Base-by-base conservation (phyloP, 257 asterid genomes). In the Nyctanthes arbortristis region DNA sequence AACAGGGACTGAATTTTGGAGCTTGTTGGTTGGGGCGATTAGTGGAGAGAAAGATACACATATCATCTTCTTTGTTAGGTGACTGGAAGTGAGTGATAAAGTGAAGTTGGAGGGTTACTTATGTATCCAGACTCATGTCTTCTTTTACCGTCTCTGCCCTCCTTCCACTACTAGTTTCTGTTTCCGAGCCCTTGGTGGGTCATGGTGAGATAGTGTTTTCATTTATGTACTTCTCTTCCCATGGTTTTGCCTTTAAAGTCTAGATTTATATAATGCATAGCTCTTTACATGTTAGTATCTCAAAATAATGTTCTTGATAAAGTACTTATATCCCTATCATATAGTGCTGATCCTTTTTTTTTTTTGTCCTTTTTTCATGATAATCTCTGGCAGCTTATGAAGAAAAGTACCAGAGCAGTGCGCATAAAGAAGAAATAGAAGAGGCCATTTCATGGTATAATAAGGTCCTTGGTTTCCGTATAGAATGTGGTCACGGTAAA, bases 391-490 rank as follows among this genome's bases (percentile, higher is more conserved):
- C 73, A 32, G 78, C 81, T 66, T 79, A 72, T 78, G 78, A 84
- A 67, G 89, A 82, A 70, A 86, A 86, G 84, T 77, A 66, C 16
- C 74, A 78, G 77, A 85, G 75, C 66, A 67, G 49, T 66, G 86
- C 82, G 68, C 89, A 79, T 71, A 80, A 56, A 34, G 82, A 81
- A 67, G 96, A 89, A 73, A 80, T 78, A 63, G 93, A 94, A 74
- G 97, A 86, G 77, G 99, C 92, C 34, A 81, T 91, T 36, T 87
- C 84, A 47, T 94, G 99, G 99, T 94, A 91, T 72, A 85, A 87
- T 76, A 86, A 66, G 80, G 85, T 84, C 75, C 97, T 94, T 62
- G 99, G 97, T 61, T 89, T 91, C 71, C 95, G 82, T 73, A 78
- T 91, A 54, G 97, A 94, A 83, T 79, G 90, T 66, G 95, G 97